A percentile compares a stretch with the other conserved stretches of the same genome.
phyloP scores from a whole-genome alignment of 805 yeast genomes.

The Kuraishia borneana region DNA sequence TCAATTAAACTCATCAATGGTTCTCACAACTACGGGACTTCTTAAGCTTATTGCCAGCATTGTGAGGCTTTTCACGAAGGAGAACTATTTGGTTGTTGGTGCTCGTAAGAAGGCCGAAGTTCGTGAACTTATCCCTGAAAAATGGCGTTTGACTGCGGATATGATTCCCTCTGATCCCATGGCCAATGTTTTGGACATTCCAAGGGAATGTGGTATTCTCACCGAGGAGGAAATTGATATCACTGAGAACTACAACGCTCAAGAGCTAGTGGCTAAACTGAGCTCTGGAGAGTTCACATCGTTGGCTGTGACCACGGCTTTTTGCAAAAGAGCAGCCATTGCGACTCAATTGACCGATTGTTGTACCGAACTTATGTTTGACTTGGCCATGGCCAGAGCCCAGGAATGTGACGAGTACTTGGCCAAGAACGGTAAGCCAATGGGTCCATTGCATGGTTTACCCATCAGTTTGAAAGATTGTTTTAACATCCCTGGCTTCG shows the following conservation, averaged over 20 bases:
- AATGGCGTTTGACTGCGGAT: neutral
- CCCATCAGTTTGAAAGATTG: constrained; percentile 45
- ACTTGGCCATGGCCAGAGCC: constrained; percentile 12
- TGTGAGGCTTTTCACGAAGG: neutral
- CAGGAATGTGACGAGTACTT: constrained; percentile 8
- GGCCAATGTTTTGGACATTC: constrained; percentile 5
- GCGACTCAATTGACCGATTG: constrained; percentile 15
- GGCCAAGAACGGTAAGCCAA: constrained; percentile 2
- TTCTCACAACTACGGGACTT: no score
- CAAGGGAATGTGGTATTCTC: constrained; percentile 6
- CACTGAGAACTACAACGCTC: constrained; percentile 7
- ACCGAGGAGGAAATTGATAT: constrained; percentile 6
- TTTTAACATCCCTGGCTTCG: constrained; percentile 24
- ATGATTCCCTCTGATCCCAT: neutral
- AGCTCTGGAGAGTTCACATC: constrained; percentile 19
- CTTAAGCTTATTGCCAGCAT: no score
- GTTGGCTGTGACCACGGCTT: constrained; percentile 25
- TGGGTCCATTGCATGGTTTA: constrained; percentile 14
- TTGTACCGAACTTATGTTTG: constrained; percentile 12
- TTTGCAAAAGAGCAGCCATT: constrained; percentile 27
- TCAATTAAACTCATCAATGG: no score
- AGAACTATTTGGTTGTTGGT: neutral
- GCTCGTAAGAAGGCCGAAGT: neutral
- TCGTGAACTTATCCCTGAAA: neutral
- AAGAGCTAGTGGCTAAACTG: constrained; percentile 1